These are phyloP conservation scores for Corymbia maculata DNA, from an alignment of 345 rosid genomes.

Conservation along the genomic window DNA sequence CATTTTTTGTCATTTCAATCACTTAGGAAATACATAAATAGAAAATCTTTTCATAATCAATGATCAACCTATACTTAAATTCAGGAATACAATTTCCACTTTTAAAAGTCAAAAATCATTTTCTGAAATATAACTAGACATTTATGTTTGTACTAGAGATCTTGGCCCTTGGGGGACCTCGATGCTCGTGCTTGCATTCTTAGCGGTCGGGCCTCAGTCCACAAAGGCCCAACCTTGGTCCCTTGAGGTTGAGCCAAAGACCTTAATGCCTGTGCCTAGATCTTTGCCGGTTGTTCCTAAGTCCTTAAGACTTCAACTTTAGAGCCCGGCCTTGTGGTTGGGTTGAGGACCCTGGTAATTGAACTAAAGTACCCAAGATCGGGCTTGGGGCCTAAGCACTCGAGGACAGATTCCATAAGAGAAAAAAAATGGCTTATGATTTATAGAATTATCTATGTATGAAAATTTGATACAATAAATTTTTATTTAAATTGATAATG, in stretches of 20 bases:
- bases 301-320: fast-evolving
- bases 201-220: fast-evolving
- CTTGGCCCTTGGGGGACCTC: fast-evolving
- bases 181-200: fast-evolving
- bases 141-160: neutral
- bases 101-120: too few species aligned
- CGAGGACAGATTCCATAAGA: too few species aligned
- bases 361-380: too few species aligned
- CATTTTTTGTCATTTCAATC: fast-evolving
- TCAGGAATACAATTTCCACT: neutral
- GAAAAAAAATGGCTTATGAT: neutral
- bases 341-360: too few species aligned
- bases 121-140: neutral
- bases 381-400: too few species aligned
- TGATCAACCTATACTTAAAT: fast-evolving
- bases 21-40: neutral
- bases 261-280: fast-evolving
- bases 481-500: too few species aligned
- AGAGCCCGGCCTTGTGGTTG: fast-evolving
- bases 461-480: neutral
- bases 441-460: neutral
- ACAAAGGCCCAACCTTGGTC: neutral
- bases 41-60: neutral
- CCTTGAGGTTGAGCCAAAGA: neutral
- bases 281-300: neutral